Percentiles rank a stretch among this genome's conserved stretches.
Evolutionary conservation across 129 eudicot species (phyloP).

Genomic region (Smallanthus sonchifolius): DNA sequence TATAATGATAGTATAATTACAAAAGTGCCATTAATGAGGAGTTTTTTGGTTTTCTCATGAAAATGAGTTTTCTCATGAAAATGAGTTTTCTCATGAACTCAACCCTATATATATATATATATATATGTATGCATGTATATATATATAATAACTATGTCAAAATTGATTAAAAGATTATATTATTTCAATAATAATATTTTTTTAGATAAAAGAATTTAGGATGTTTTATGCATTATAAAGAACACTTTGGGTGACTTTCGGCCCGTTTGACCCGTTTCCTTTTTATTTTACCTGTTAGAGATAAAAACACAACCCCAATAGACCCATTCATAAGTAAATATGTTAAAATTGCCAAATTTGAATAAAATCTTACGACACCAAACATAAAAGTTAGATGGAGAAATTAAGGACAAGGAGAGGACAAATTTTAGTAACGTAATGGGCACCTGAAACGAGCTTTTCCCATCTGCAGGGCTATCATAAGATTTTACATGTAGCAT

Average conservation of each 20-base stretch:
- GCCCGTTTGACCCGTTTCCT: neutral
- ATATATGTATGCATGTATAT: too few species aligned
- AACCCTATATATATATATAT: too few species aligned
- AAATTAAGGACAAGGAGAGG: neutral
- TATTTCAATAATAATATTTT: neutral
- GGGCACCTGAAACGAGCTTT: constrained; percentile 94
- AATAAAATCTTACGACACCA: neutral
- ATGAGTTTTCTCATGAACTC: too few species aligned
- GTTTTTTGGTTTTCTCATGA: too few species aligned
- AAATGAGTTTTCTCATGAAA: too few species aligned
- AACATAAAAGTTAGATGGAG: neutral
- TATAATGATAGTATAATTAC: too few species aligned
- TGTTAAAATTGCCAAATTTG: neutral
- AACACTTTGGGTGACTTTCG: neutral
- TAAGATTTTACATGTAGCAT: constrained; percentile 92
- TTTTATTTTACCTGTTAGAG: neutral
- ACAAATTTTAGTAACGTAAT: neutral
- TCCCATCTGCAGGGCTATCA: constrained; percentile 99
- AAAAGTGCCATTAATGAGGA: too few species aligned
- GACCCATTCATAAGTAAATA: neutral
- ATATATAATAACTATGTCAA: neutral
- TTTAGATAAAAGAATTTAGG: neutral
- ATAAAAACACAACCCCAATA: neutral
- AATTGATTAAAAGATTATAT: neutral
- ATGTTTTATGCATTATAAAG: neutral